Base-by-base conservation (phyloP, 495 filamentous ascomycete genomes). In the Lepidopterella palustris region DNA sequence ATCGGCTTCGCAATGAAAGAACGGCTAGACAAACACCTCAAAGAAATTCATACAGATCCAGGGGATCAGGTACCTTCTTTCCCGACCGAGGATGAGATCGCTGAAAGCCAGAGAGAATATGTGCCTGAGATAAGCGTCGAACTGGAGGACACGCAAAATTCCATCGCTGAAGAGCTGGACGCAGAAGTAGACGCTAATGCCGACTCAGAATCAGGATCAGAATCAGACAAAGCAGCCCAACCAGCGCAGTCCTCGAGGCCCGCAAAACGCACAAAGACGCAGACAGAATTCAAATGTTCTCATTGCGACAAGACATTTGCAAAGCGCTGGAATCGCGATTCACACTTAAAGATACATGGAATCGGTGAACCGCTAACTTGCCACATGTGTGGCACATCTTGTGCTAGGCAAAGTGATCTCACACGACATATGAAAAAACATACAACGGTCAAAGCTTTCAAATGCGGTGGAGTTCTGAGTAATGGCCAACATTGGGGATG, bases 1-100 rank as follows among this genome's bases (percentile, higher is more conserved):
- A 45, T 45, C 35, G 57, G 57, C 21, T 59, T 53, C 47, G 4
- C 24, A 18, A 40, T 29, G 31, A 13, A 18, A 23, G 10, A 1
- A 5, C 42, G 53, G 11, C 31, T 52, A 6, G n/a, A 40, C 3
- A 52, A 28, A n/a, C 57, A 59, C 32, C n/a, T 53, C 25, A 35
- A 27, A 13, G 49, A 52, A 3, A 53, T 23, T 1, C 57, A 59
- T 31, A 15, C 47, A 18, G 45, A 5, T 21, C 45, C 45, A 18
- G 21, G 11, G n/a, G 21, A 18, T 49, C 45, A 49, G 23, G 45
- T 18, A 15, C 39, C 13, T 10, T 18, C n/a, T 10, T 49, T 49
- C 23, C 45, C 45, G n/a, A 49, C 45, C 3, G 45, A 49, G n/a
- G n/a, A 23, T 21, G 45, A 49, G n/a, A 24, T 49, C 23, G 13